A percentile compares a stretch with the other conserved stretches of the same genome.
Evolutionary conservation across 2,329 filamentous ascomycete species (phyloP).

Genomic region (Alternaria sp.): DNA sequence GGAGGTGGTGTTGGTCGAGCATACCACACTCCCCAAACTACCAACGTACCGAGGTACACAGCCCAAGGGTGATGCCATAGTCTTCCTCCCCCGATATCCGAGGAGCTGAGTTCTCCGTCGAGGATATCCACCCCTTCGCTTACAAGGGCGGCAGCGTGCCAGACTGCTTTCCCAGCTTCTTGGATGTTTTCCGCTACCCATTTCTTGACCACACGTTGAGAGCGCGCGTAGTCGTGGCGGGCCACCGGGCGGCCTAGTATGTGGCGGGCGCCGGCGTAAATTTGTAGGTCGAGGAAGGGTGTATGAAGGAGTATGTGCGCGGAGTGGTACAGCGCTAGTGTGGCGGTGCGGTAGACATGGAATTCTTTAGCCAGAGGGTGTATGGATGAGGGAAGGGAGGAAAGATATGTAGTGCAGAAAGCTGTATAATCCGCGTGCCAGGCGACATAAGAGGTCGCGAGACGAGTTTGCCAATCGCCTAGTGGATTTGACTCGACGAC

Average conservation of each 20-base stretch:
- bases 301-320: slow-evolving; percentile 66
- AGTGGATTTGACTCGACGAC: slow-evolving; percentile 48
- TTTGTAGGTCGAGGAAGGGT: slow-evolving; percentile 69
- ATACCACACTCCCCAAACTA: slow-evolving; percentile 67
- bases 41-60: slow-evolving; percentile 67
- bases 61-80: slow-evolving; percentile 71
- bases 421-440: slow-evolving; percentile 68
- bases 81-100: slow-evolving; percentile 60
- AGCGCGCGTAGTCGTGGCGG: slow-evolving; percentile 60
- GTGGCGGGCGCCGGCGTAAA: slow-evolving; percentile 67
- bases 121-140: slow-evolving; percentile 61
- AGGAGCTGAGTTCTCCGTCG: slow-evolving; percentile 36
- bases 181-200: slow-evolving; percentile 55
- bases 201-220: slow-evolving; percentile 60
- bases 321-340: slow-evolving; percentile 66
- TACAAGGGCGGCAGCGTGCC: slow-evolving; percentile 65
- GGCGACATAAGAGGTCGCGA: slow-evolving; percentile 63
- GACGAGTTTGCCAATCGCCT: slow-evolving; percentile 61
- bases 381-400: slow-evolving; percentile 37
- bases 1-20: slow-evolving; percentile 32
- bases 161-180: slow-evolving; percentile 57
- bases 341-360: slow-evolving; percentile 59
- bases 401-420: slow-evolving; percentile 55
- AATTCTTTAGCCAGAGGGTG: slow-evolving; percentile 54
- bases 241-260: slow-evolving; percentile 67